Evolutionary conservation across 176 grass and related monocot genomes (phyloP).

Genomic region (Chloris gayana): DNA sequence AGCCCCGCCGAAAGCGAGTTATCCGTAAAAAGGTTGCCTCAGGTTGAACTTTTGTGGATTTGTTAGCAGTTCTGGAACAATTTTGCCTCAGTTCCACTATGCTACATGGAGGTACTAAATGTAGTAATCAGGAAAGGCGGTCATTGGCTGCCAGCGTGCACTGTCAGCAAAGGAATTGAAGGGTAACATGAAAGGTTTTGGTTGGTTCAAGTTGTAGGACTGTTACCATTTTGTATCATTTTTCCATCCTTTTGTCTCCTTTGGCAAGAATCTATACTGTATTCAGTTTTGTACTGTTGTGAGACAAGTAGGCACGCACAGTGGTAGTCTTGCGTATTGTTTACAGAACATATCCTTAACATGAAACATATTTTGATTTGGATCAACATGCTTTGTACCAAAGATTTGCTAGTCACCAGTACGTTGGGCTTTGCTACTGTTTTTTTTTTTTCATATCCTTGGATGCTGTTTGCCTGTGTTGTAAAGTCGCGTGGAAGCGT

Average conservation of each 20-base stretch:
- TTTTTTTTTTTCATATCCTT: no score
- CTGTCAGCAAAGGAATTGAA: neutral
- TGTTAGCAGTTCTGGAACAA: constrained; percentile 47
- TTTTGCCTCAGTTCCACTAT: constrained; percentile 67
- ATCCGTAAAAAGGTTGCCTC: constrained; percentile 71
- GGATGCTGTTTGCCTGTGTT: no score
- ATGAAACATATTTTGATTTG: constrained; percentile 34
- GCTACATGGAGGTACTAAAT: constrained; percentile 1
- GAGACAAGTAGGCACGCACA: constrained; percentile 29
- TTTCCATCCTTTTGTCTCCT: constrained; percentile 22
- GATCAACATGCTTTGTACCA: neutral
- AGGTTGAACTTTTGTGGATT: constrained; percentile 56
- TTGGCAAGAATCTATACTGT: constrained; percentile 6
- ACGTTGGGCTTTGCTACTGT: no score
- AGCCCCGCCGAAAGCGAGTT: constrained; percentile 84
- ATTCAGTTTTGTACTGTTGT: constrained; percentile 31
- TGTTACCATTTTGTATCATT: constrained; percentile 36
- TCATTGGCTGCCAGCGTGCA: neutral
- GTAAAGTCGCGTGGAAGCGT: no score
- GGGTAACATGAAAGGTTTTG: neutral
- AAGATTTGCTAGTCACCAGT: neutral
- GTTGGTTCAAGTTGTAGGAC: constrained; percentile 21
- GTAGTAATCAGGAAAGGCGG: neutral
- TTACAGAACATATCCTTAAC: constrained; percentile 9
- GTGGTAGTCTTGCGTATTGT: constrained; percentile 8